Percentiles rank a stretch among this genome's conserved stretches.
phyloP scores from a whole-genome alignment of 2,329 filamentous ascomycete genomes.

The Neobulgaria alba region DNA sequence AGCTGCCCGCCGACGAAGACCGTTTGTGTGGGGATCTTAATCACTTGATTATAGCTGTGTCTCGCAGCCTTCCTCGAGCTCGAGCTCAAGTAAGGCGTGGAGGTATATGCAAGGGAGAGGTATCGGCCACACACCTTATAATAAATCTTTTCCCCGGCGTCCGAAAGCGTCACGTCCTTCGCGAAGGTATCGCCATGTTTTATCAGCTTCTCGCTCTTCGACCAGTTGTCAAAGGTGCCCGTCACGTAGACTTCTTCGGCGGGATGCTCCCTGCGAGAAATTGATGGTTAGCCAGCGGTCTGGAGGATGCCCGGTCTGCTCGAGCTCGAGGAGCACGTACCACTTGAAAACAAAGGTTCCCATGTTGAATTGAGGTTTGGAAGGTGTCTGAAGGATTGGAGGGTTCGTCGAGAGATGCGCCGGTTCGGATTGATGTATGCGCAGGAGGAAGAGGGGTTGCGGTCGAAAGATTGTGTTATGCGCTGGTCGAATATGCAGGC shows the following conservation, averaged over 20 bases:
- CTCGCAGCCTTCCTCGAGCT: no score
- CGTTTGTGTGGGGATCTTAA: no score
- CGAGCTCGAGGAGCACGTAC: constrained; percentile 13
- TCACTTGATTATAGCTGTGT: no score
- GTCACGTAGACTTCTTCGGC: constrained; percentile 87
- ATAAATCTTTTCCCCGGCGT: constrained; percentile 62
- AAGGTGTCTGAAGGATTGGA: background rate
- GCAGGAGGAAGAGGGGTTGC: background rate
- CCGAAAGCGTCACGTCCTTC: constrained; percentile 69
- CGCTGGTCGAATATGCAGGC: background rate
- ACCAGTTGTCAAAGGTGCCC: constrained; percentile 92
- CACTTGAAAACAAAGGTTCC: constrained; percentile 32
- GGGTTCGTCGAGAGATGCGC: background rate
- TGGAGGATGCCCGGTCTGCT: background rate
- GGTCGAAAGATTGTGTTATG: background rate
- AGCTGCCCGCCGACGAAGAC: no score
- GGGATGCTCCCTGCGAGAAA: constrained; percentile 60
- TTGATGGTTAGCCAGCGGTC: constrained; percentile 7
- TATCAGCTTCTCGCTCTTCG: constrained; percentile 74
- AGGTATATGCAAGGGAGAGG: constrained; percentile 3
- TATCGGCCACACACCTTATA: constrained; percentile 70
- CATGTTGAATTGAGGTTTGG: constrained; percentile 18
- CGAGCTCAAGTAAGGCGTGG: no score
- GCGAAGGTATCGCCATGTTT: constrained; percentile 66
- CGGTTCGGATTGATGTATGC: background rate